phyloP scores from a whole-genome alignment of 345 rosid genomes.

The Camelina sativa region DNA sequence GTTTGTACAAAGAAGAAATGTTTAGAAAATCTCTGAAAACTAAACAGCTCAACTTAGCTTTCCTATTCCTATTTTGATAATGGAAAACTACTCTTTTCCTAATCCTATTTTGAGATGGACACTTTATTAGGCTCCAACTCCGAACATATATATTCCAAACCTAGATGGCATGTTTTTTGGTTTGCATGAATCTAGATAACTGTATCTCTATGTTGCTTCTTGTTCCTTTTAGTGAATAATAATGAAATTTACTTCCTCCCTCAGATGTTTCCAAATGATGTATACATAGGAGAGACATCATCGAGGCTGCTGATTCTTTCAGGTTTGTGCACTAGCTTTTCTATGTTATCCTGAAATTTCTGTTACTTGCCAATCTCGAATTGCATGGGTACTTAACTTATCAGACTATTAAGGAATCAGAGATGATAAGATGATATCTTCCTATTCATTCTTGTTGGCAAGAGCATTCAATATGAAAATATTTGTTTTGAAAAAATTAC shows the following conservation, averaged over 20 bases:
- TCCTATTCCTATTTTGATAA: too few species aligned
- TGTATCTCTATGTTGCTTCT: slow-evolving; percentile 8
- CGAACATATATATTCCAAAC: slow-evolving; percentile 47
- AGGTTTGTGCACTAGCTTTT: slow-evolving; percentile 57
- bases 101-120: slow-evolving; percentile 46
- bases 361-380: slow-evolving; percentile 2
- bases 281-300: slow-evolving; percentile 62
- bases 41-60: too few species aligned
- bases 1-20: too few species aligned
- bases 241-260: neutral
- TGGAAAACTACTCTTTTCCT: too few species aligned
- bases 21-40: too few species aligned
- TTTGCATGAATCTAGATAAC: slow-evolving; percentile 12
- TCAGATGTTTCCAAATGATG: slow-evolving; percentile 88
- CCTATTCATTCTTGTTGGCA: neutral
- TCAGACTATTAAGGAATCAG: slow-evolving; percentile 12
- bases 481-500: slow-evolving; percentile 20
- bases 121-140: slow-evolving; percentile 66
- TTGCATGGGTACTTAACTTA: slow-evolving; percentile 8
- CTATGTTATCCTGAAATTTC: slow-evolving; percentile 14
- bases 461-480: neutral
- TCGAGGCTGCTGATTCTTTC: slow-evolving; percentile 73
- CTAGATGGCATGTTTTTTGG: slow-evolving; percentile 47
- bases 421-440: neutral
- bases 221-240: slow-evolving; percentile 10